These are phyloP conservation scores for Cryptosporidium bovis DNA, from an alignment of 169 alveolate genomes.

Conservation along the genomic window DNA sequence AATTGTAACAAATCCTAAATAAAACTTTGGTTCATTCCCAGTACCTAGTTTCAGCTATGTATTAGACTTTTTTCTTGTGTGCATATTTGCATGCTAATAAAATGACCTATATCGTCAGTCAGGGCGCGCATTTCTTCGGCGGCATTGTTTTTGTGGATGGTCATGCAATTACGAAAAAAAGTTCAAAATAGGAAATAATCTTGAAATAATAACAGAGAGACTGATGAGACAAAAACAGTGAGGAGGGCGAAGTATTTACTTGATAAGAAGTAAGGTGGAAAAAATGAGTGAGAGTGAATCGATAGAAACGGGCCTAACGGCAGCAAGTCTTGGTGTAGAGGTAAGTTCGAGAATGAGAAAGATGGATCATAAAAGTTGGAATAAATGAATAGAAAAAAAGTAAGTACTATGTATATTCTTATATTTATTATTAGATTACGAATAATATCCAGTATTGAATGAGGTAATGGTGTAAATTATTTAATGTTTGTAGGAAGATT, in stretches of 20 bases:
- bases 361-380: not conserved
- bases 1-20: no score
- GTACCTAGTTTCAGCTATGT: not conserved
- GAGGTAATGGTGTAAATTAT: no score
- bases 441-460: no score
- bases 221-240: not conserved
- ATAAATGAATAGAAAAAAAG: not conserved
- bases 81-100: not conserved
- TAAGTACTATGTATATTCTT: not conserved
- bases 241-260: no score
- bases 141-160: not conserved
- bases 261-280: not conserved
- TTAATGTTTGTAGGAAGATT: not conserved
- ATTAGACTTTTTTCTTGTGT: not conserved
- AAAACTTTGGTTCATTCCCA: no score
- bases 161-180: not conserved
- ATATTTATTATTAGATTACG: no score
- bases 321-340: constrained; percentile 67
- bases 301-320: not conserved
- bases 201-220: not conserved
- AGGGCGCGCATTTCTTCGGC: not conserved
- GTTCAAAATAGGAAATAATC: not conserved
- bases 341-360: constrained; percentile 11
- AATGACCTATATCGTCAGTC: no score
- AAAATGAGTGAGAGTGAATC: not conserved